A percentile compares a stretch with the other conserved stretches of the same genome.
Conservation (phyloP, 306 rosid genomes). For the Glycine latifolia region DNA sequence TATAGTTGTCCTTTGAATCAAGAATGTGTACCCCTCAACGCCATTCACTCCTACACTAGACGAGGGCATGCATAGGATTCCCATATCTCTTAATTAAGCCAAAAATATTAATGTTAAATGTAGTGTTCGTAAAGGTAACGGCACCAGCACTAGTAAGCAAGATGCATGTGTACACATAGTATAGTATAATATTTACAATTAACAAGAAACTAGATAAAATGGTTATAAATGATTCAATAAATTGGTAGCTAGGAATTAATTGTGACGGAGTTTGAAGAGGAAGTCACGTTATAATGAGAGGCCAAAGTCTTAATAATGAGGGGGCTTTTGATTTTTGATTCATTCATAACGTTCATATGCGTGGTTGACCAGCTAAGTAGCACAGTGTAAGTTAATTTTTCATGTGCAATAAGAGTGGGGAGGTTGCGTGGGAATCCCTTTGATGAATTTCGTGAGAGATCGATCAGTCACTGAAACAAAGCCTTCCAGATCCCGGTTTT, state of each 20-base stretch:
- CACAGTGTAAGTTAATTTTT: conserved; percentile 29
- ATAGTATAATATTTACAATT: neutral
- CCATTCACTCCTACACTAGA: conserved; percentile 21
- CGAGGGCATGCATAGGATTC: conserved; percentile 51
- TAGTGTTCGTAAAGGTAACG: conserved; percentile 84
- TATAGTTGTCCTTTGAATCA: conserved; percentile 7
- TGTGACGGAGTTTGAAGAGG: neutral
- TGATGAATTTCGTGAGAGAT: conserved; percentile 40
- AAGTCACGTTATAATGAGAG: neutral
- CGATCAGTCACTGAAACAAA: conserved; percentile 43
- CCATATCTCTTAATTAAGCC: conserved; percentile 30
- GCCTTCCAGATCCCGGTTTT: conserved; percentile 55
- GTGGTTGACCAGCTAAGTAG: conserved; percentile 77
- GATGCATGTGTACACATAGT: conserved; percentile 33
- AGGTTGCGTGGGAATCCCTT: conserved; percentile 84
- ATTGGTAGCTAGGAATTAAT: conserved; percentile 1
- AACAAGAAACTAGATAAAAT: neutral
- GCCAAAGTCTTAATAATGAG: conserved; percentile 24
- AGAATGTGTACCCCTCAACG: conserved; percentile 12
- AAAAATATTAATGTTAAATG: conserved; percentile 49
- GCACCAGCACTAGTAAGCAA: conserved; percentile 51
- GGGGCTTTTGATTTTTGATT: conserved; percentile 32
- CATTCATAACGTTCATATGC: conserved; percentile 53
- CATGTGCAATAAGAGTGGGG: conserved; percentile 27
- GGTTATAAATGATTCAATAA: conserved; percentile 26